A percentile compares a stretch with the other conserved stretches of the same genome.
phyloP scores from a whole-genome alignment of 2,329 filamentous ascomycete species.

The Cytospora mali region DNA sequence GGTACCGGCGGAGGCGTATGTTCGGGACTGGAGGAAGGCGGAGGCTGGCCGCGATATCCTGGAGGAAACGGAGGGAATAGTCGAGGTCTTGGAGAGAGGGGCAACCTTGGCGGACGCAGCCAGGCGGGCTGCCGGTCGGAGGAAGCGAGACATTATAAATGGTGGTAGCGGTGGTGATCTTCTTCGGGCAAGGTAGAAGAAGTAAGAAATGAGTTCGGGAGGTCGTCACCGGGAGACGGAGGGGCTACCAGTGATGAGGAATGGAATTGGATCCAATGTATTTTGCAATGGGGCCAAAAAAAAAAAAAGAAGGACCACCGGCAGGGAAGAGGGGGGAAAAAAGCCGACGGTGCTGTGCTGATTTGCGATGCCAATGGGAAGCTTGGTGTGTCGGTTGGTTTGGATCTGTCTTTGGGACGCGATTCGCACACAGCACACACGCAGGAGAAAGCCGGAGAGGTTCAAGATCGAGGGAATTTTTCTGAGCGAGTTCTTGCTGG shows the following conservation, averaged over 20 bases:
- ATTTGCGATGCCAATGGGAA: neutral
- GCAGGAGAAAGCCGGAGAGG: constrained; percentile 16
- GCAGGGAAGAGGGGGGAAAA: neutral
- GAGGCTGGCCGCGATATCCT: constrained; percentile 31
- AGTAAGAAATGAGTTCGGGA: too few species aligned
- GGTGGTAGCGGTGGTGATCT: constrained; percentile 9
- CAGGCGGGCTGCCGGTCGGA: constrained; percentile 48
- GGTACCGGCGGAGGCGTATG: constrained; percentile 61
- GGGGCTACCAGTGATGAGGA: too few species aligned
- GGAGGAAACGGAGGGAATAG: constrained; percentile 33
- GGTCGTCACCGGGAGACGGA: neutral
- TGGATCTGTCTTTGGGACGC: neutral
- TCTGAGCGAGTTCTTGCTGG: constrained; percentile 5
- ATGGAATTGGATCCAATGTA: too few species aligned
- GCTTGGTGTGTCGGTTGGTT: constrained; percentile 1
- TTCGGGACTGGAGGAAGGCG: constrained; percentile 51
- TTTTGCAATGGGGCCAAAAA: too few species aligned
- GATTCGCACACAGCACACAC: neutral
- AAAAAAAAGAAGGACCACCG: neutral
- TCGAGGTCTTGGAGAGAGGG: constrained; percentile 33
- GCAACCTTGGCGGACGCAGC: constrained; percentile 41
- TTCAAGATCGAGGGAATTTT: constrained; percentile 24
- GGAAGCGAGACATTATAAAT: constrained; percentile 47
- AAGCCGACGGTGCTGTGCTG: neutral
- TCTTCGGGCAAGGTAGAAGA: constrained; percentile 4